Evolutionary conservation across 768 basidiomycete species (phyloP).

Genomic region (Sistotremastrum niveocremeum): DNA sequence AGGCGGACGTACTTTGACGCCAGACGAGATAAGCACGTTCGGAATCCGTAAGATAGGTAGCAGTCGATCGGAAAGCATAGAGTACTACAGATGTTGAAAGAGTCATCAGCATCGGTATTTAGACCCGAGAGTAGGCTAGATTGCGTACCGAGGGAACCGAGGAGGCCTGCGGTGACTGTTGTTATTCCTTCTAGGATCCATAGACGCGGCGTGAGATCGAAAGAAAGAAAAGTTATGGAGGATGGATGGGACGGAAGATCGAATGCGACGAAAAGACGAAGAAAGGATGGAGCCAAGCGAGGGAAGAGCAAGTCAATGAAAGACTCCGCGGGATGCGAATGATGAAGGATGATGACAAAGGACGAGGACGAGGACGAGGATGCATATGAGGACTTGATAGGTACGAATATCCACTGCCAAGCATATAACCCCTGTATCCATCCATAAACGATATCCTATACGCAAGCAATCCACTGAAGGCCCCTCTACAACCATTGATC

Average conservation of each 20-base stretch:
- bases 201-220: neutral
- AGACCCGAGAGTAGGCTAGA: no score
- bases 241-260: no score
- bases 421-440: slow-evolving; percentile 32
- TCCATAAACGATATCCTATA: slow-evolving; percentile 42
- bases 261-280: no score
- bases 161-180: slow-evolving; percentile 41
- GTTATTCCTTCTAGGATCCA: slow-evolving; percentile 53
- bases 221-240: no score
- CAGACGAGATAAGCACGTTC: slow-evolving; percentile 41
- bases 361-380: no score
- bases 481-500: slow-evolving; percentile 15
- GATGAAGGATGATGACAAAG: no score
- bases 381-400: no score
- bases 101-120: no score
- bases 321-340: no score
- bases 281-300: no score
- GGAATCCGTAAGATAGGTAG: slow-evolving; percentile 45
- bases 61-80: slow-evolving; percentile 48
- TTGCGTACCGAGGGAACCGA: slow-evolving; percentile 36
- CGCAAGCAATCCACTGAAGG: slow-evolving; percentile 47
- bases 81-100: slow-evolving; percentile 25
- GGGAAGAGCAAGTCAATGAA: no score
- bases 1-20: slow-evolving; percentile 34
- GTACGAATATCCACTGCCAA: slow-evolving; percentile 60